Evolutionary conservation across 2,329 filamentous ascomycete species (phyloP), one percentile per base, ranked within the genome.

Genomic region (Plenodomus biglobosus): DNA sequence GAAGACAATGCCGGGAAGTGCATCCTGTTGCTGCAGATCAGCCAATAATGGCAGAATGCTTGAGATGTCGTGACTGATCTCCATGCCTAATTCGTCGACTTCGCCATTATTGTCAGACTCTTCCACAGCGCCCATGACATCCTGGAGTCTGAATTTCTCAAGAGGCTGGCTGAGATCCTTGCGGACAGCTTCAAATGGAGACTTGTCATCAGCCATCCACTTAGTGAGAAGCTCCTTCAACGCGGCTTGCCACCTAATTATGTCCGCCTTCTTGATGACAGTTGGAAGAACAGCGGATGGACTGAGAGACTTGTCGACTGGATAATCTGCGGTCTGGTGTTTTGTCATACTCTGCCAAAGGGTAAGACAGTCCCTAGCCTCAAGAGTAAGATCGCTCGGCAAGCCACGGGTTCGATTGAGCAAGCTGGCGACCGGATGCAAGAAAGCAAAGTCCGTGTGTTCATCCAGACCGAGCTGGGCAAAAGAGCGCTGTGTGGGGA

Each of bases 1-100:
- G 75, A 92, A 92, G 1, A 91, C 68, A 11, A 92, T 83, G 0
- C 85, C 87, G 0, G 88, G 88, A 1, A 92, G 75, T 0, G 85
- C 86, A 46, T 82, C 80, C 46, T 84, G 80, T 15, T 76, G 73
- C 40, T 88, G 80, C 1, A 91, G 75, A 24, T 84, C 78, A 15
- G 74, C 77, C 0, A 87, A 73, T 22, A 89, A 70, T 1, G 83
- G 78, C 16, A 87, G 70, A 2, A 80, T 83, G 8, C 78, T 80
- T 4, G 63, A 58, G 13, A 62, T 55, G n/a, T 68, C 55, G 42
- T 63, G 56, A 17, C 54, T 52, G 38, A 59, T 57, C 17, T 59
- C 58, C 27, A 63, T 58, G 18, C 50, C 50, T n/a, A 53, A 24
- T 35, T 65, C 59, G 30, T 64, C 59, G 5, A 46, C 38, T n/a